Evolutionary conservation across 2,329 filamentous ascomycete species (phyloP), one percentile per base, ranked within the genome.

Genomic region (Colletotrichum brevisporum): DNA sequence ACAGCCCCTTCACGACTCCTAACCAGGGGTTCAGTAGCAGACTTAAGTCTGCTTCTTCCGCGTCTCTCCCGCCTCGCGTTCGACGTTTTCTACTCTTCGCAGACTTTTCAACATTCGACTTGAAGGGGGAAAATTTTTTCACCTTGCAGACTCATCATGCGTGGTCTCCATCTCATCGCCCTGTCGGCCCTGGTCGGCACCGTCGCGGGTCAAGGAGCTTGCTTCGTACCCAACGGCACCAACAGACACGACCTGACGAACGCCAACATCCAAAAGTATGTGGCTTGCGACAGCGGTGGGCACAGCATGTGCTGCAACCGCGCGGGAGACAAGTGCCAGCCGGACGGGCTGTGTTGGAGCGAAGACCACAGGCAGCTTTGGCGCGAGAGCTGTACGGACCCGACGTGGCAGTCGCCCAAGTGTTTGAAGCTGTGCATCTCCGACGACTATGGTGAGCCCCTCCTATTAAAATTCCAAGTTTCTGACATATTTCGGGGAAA

Each of bases 321-420:
- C 6, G 13, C 18, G n/a, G 10, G 5, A 1, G 57, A 60, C 36
- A 43, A 4, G 9, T 53, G 57, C 6, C 51, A 41, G 18, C 10
- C 2, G 1, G 9, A 26, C n/a, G 63, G 63, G 3, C 63, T 67
- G 10, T 67, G 63, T 15, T 67, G 52, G 51, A 55, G 62, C 41
- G 50, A 27, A 6, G 13, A 8, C 4, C 26, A 15, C 16, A 21
- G 56, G 10, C 26, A 13, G 21, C 4, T 71, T 13, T 74, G 71
- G 69, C 68, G 73, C 36, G 72, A 70, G 43, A 70, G 71, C 47
- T 75, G 73, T 56, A 74, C 73, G 13, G 73, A 75, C 43, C 63
- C 47, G 26, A 72, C 72, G 2, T 75, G 73, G 73, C 12, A 72
- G 24, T 69, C 63, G 26, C 63, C 68, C 1, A 67, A 50, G 26